Evolutionary conservation across 495 filamentous ascomycete species (phyloP).

Genomic region (Neurospora sp.): DNA sequence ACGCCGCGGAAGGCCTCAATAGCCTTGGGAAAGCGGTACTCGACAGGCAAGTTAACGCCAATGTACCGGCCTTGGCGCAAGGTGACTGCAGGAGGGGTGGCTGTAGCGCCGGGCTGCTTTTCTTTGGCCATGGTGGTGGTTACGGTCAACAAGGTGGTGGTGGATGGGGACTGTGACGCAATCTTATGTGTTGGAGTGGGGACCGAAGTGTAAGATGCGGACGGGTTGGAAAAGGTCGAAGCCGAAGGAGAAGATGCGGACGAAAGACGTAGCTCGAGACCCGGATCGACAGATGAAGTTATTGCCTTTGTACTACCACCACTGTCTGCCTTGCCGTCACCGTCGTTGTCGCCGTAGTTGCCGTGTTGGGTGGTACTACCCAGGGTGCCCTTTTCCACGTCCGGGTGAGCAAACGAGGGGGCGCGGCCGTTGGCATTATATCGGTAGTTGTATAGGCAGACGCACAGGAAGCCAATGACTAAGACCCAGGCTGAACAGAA

Average conservation of each 20-base stretch:
- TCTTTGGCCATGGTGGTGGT: not conserved
- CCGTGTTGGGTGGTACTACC: not conserved
- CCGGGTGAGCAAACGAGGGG: not conserved
- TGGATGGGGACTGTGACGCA: not conserved
- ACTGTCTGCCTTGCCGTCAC: not conserved
- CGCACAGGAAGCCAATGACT: not conserved
- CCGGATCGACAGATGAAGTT: not conserved
- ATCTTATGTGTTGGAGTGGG: not conserved
- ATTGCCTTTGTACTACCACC: not conserved
- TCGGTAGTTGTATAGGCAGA: not conserved
- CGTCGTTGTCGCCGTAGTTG: not conserved
- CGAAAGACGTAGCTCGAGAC: not conserved
- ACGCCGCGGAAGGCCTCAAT: constrained; percentile 52
- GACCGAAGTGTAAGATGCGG: not conserved
- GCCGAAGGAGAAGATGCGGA: not conserved
- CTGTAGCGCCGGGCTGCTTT: not conserved
- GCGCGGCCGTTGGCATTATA: not conserved
- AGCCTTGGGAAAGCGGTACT: constrained; percentile 30
- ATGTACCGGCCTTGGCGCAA: constrained; percentile 47
- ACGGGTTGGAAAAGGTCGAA: not conserved
- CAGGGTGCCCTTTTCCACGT: not conserved
- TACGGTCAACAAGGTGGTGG: not conserved
- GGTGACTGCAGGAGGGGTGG: constrained; percentile 15
- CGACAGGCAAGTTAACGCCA: constrained; percentile 33
- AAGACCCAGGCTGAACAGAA: not conserved